A percentile compares a stretch with the other conserved stretches of the same genome.
These are phyloP conservation scores for Musa balbisiana DNA, from an alignment of 202 grass and related monocot genomes.

Conservation along the genomic window DNA sequence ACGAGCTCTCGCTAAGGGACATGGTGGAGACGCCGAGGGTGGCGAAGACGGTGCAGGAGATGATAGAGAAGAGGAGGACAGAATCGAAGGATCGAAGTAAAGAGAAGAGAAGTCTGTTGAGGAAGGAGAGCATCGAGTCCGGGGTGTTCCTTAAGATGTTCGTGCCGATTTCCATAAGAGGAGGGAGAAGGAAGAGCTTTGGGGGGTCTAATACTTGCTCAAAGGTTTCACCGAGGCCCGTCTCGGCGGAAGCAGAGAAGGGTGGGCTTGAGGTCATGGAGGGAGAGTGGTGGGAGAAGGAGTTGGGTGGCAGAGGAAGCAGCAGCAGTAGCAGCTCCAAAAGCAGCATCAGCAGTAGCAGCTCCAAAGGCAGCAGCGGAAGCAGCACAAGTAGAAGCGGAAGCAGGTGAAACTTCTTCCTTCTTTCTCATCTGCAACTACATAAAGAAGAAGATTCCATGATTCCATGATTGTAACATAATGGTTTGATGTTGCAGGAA, in stretches of 20 bases:
- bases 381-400: not conserved
- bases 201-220: not conserved
- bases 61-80: not conserved
- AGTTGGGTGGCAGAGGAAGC: not conserved
- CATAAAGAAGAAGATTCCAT: not conserved
- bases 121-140: not conserved
- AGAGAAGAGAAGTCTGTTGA: not conserved
- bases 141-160: constrained; percentile 1
- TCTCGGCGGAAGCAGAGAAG: not conserved
- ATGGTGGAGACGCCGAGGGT: not conserved
- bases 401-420: not conserved
- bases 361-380: not conserved
- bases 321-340: not conserved
- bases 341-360: constrained; percentile 1
- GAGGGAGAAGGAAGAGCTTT: not conserved
- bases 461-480: not conserved
- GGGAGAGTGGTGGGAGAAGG: not conserved
- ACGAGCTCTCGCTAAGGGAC: constrained; percentile 15
- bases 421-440: not conserved
- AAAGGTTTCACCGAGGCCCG: constrained; percentile 9
- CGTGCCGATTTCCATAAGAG: not conserved
- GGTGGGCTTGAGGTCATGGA: not conserved
- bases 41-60: not conserved
- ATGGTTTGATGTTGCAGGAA: constrained; percentile 13
- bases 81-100: not conserved